Percentiles rank a stretch among this genome's conserved stretches.
Conservation (phyloP, 2,329 filamentous ascomycete genomes). For the Penicillium sp. region DNA sequence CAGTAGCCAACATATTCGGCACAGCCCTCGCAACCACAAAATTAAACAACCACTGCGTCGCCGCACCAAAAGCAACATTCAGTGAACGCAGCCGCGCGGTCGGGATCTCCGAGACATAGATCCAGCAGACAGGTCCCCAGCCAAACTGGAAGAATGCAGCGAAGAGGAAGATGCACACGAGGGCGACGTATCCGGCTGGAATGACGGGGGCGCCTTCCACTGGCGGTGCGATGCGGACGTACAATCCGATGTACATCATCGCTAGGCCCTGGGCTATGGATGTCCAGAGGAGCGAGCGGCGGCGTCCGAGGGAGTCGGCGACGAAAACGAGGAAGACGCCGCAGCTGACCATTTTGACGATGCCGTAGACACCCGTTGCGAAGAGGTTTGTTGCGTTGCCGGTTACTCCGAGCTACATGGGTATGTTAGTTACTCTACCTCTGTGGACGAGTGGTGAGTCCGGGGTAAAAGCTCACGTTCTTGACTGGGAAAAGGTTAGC, state of each 20-base stretch:
- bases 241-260: constrained; percentile 71
- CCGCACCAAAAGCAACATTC: constrained; percentile 67
- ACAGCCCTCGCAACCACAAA: constrained; percentile 68
- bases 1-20: constrained; percentile 63
- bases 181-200: constrained; percentile 66
- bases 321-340: constrained; percentile 64
- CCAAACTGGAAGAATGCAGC: constrained; percentile 68
- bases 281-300: constrained; percentile 63
- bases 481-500: constrained; percentile 16
- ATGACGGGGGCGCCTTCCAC: constrained; percentile 55
- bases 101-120: constrained; percentile 69
- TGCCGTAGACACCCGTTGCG: constrained; percentile 70
- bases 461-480: constrained; percentile 15
- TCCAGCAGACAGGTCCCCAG: constrained; percentile 72
- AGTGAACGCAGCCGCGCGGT: constrained; percentile 63
- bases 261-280: constrained; percentile 60
- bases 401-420: constrained; percentile 56
- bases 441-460: not conserved
- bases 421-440: not conserved
- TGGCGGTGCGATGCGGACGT: constrained; percentile 53
- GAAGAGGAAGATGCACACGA: constrained; percentile 71
- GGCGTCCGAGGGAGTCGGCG: constrained; percentile 67
- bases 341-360: constrained; percentile 67
- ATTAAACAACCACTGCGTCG: constrained; percentile 72
- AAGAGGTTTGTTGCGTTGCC: constrained; percentile 62